These are phyloP conservation scores for Vaccinium macrocarpon DNA, from an alignment of 148 eudicot genomes.

Conservation along the genomic window DNA sequence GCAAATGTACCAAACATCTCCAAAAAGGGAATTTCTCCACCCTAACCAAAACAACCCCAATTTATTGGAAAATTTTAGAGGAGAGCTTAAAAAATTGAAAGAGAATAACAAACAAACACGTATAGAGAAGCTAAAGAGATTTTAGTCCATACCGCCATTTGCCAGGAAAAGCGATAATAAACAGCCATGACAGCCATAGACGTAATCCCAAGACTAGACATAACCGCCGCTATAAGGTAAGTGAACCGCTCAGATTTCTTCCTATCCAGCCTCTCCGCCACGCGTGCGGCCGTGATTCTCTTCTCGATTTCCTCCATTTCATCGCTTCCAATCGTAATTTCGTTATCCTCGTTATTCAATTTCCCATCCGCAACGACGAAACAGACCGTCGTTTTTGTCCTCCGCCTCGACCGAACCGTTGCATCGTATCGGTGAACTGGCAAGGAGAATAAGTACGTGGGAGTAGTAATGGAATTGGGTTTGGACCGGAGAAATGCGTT, in stretches of 20 bases:
- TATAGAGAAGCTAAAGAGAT: no score
- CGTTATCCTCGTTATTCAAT: background rate
- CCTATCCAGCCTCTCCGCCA: conserved; percentile 54
- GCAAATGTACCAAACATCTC: conserved; percentile 98
- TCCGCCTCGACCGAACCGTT: conserved; percentile 15
- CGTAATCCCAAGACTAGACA: conserved; percentile 79
- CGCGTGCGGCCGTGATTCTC: conserved; percentile 30
- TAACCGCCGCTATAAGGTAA: conserved; percentile 81
- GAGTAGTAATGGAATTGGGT: conserved; percentile 24
- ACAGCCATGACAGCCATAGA: conserved; percentile 88
- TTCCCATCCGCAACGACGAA: conserved; percentile 40
- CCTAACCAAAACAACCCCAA: conserved; percentile 39
- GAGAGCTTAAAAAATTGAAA: background rate
- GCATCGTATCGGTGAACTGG: conserved; percentile 19
- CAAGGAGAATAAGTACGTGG: conserved; percentile 23
- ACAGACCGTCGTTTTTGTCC: conserved; percentile 29
- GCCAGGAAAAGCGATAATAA: conserved; percentile 87
- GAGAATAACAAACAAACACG: background rate
- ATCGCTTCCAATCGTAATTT: conserved; percentile 1
- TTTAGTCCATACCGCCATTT: conserved; percentile 60
- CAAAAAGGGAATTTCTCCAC: conserved; percentile 72
- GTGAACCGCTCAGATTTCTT: conserved; percentile 84
- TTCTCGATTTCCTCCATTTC: conserved; percentile 18
- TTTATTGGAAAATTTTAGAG: background rate
- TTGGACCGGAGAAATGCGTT: conserved; percentile 21